Base-by-base conservation (phyloP, 495 filamentous ascomycete species). In the Lepidopterella palustris region DNA sequence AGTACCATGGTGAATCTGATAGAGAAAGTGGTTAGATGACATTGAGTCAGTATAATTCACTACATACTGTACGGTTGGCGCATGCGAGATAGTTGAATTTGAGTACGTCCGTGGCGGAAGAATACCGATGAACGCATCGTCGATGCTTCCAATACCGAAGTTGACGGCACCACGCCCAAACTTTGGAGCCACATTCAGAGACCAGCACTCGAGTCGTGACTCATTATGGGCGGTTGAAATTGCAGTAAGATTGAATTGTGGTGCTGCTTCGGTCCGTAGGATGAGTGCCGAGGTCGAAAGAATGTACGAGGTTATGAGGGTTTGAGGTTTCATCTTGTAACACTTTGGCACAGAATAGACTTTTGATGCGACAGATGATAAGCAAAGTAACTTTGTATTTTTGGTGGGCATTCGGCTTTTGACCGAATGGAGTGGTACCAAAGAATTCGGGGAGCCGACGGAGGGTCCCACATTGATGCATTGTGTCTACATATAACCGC, bases 221-320 rank as follows among this genome's bases (percentile, higher is more conserved):
- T 35, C n/a, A 24, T 48, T 48, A 25, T 57, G 15, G 24, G 28
- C 18, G 23, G 42, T 26, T 5, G 55, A 25, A 40, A 57, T 21
- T 21, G 55, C 55, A 10, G 55, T 57, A 10, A 57, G 21, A 4
- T 57, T 57, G 42, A 57, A 57, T 57, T 39, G 31, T 6, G 31
- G 31, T 15, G 6, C 6, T 35, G 31, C 31, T 35, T 84, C n/a
- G n/a, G n/a, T n/a, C n/a, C n/a, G n/a, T n/a, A n/a, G n/a, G n/a
- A n/a, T n/a, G n/a, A n/a, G n/a, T n/a, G n/a, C n/a, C n/a, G n/a
- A n/a, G n/a, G n/a, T n/a, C n/a, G n/a, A n/a, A n/a, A n/a, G n/a
- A n/a, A n/a, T n/a, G n/a, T n/a, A n/a, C n/a, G n/a, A n/a, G n/a
- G n/a, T n/a, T n/a, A n/a, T n/a, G n/a, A n/a, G n/a, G n/a, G n/a